Conservation (phyloP, 2,329 filamentous ascomycete genomes). For the Aspergillus neoniger region DNA sequence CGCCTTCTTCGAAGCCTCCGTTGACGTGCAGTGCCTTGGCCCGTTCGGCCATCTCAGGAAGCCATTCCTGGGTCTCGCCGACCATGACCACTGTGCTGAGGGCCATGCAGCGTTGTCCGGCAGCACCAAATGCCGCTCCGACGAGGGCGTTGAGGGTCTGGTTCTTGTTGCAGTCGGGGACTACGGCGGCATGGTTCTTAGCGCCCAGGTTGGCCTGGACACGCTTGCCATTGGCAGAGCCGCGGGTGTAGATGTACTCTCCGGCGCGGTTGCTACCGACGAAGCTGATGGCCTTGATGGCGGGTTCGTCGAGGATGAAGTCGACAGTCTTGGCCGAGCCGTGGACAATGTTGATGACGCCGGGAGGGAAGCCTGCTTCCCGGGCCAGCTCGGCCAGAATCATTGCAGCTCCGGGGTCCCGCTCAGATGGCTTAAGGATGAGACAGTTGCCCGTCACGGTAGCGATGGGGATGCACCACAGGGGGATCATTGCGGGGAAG, state of each 20-base stretch:
- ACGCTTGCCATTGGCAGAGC: constrained; percentile 70
- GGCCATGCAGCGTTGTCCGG: constrained; percentile 70
- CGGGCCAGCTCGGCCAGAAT: constrained; percentile 65
- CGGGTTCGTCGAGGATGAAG: constrained; percentile 68
- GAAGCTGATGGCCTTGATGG: constrained; percentile 69
- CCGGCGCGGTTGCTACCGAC: constrained; percentile 69
- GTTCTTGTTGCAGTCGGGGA: constrained; percentile 71
- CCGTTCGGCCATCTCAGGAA: constrained; percentile 63
- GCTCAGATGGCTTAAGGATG: constrained; percentile 67
- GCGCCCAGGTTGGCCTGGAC: constrained; percentile 70
- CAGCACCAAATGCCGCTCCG: constrained; percentile 68
- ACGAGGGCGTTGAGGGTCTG: constrained; percentile 66
- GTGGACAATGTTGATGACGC: constrained; percentile 68
- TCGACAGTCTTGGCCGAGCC: constrained; percentile 66
- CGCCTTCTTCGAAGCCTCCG: constrained; percentile 63
- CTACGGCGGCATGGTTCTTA: constrained; percentile 69
- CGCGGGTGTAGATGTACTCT: constrained; percentile 68
- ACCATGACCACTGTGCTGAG: constrained; percentile 66
- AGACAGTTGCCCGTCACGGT: constrained; percentile 66
- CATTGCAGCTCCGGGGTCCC: constrained; percentile 66
- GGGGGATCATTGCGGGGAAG: constrained; percentile 71
- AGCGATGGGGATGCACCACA: constrained; percentile 67
- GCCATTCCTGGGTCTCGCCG: constrained; percentile 66
- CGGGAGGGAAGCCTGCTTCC: constrained; percentile 65
- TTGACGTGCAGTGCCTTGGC: constrained; percentile 63